A percentile compares a stretch with the other conserved stretches of the same genome.
Evolutionary conservation across 2,329 filamentous ascomycete species (phyloP).

Genomic region (Rhynchosporium agropyri): DNA sequence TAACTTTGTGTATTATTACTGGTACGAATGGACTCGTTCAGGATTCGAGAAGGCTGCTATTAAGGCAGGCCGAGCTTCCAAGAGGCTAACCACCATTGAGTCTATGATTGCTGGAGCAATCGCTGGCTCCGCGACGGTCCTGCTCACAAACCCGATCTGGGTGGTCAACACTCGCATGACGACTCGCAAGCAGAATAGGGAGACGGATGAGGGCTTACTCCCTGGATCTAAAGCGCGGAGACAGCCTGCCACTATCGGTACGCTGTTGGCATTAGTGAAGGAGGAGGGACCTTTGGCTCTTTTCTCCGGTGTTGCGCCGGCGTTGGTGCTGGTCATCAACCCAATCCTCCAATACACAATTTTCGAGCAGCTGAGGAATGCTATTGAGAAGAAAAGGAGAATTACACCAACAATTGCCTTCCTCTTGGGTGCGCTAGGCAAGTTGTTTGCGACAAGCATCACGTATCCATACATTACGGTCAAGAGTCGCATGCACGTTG

Average conservation of each 20-base stretch:
- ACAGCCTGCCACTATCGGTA: slow-evolving; percentile 75
- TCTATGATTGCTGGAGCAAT: slow-evolving; percentile 94
- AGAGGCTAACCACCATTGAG: slow-evolving; percentile 87
- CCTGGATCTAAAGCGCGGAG: slow-evolving; percentile 50
- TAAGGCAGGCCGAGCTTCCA: slow-evolving; percentile 70
- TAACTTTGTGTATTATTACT: slow-evolving; percentile 99
- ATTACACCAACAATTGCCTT: slow-evolving; percentile 88
- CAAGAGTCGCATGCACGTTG: slow-evolving; percentile 97
- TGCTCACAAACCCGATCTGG: slow-evolving; percentile 99
- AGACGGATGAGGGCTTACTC: slow-evolving; percentile 48
- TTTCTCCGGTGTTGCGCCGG: slow-evolving; percentile 90
- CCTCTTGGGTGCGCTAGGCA: slow-evolving; percentile 87
- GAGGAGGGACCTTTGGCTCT: slow-evolving; percentile 84
- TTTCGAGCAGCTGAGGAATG: slow-evolving; percentile 97
- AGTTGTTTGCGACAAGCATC: slow-evolving; percentile 88
- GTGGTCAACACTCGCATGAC: slow-evolving; percentile 99
- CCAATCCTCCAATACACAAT: slow-evolving; percentile 98
- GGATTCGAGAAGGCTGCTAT: slow-evolving; percentile 81
- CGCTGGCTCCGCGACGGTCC: slow-evolving; percentile 89
- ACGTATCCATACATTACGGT: slow-evolving; percentile 99
- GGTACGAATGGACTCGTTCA: slow-evolving; percentile 95
- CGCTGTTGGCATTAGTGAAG: slow-evolving; percentile 75
- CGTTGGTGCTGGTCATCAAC: slow-evolving; percentile 93
- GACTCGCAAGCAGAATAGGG: slow-evolving; percentile 67
- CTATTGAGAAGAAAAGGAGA: slow-evolving; percentile 71